Evolutionary conservation across 768 basidiomycete species (phyloP).

Genomic region (Russula earlei): DNA sequence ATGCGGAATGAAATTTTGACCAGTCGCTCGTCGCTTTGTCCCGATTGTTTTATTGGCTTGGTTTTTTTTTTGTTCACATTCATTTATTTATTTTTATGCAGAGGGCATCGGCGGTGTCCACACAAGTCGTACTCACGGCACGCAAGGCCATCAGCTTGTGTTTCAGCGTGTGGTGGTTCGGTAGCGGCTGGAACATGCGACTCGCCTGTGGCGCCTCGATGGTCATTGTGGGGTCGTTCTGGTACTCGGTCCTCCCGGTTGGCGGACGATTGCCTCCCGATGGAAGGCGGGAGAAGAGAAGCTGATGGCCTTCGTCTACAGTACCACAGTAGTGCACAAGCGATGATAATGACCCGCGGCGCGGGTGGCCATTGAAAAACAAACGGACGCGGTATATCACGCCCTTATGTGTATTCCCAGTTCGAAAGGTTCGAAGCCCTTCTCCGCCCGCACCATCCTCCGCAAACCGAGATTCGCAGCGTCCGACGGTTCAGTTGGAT

Average conservation of each 20-base stretch:
- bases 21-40: background rate
- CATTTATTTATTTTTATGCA: conserved; percentile 28
- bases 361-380: no score
- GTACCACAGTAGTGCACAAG: no score
- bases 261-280: conserved; percentile 8
- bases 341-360: no score
- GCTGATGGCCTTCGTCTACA: background rate
- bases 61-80: background rate
- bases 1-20: background rate
- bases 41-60: background rate
- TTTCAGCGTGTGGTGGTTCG: conserved; percentile 81
- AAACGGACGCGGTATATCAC: no score
- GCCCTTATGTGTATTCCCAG: no score
- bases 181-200: conserved; percentile 57
- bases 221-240: conserved; percentile 61
- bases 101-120: conserved; percentile 67
- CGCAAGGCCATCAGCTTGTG: conserved; percentile 75
- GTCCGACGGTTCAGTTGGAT: no score
- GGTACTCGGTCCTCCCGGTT: conserved; percentile 33
- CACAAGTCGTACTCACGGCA: conserved; percentile 69
- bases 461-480: no score
- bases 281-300: background rate
- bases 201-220: conserved; percentile 58
- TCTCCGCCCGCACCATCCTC: no score
- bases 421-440: no score